Conservation (phyloP, 2,329 filamentous ascomycete genomes). For the Lachnellula cervina region DNA sequence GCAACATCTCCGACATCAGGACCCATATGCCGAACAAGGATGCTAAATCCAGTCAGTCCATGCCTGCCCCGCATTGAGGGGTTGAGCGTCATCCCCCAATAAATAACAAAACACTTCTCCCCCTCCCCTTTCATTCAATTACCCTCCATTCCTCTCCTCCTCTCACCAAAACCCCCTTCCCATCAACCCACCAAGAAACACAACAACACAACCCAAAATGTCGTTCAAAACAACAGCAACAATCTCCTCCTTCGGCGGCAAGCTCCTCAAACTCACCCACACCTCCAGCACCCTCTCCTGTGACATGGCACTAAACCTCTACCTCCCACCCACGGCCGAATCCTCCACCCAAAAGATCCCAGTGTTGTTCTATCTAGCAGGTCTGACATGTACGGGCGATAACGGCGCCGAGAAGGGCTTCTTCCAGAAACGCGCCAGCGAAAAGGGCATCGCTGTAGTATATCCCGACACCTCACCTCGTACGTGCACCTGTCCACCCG, state of each 20-base stretch:
- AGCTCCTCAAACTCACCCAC: conserved; percentile 91
- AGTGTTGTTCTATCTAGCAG: conserved; percentile 87
- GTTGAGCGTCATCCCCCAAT: conserved; percentile 24
- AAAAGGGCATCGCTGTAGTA: conserved; percentile 82
- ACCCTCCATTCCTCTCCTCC: not conserved
- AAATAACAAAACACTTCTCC: not conserved
- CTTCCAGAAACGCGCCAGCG: conserved; percentile 77
- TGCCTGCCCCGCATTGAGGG: conserved; percentile 21
- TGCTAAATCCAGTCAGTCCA: conserved; percentile 6
- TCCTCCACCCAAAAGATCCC: conserved; percentile 57
- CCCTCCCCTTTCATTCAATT: not conserved
- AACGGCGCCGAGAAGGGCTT: conserved; percentile 81
- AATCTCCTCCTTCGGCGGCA: conserved; percentile 88
- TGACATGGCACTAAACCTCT: conserved; percentile 90
- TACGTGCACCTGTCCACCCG: conserved; percentile 30
- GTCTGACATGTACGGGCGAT: conserved; percentile 90
- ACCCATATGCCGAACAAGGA: conserved; percentile 18
- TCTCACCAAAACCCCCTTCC: not conserved
- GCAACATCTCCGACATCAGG: conserved; percentile 20
- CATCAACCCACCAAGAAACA: not conserved
- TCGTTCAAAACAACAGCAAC: conserved; percentile 83
- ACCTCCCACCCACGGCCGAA: conserved; percentile 69
- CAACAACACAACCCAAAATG: conserved; percentile 51
- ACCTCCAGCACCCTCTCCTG: conserved; percentile 72
- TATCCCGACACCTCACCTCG: conserved; percentile 94